These are phyloP conservation scores for Metarhizium humberi DNA, from an alignment of 2,329 filamentous ascomycete genomes.

Conservation along the genomic window DNA sequence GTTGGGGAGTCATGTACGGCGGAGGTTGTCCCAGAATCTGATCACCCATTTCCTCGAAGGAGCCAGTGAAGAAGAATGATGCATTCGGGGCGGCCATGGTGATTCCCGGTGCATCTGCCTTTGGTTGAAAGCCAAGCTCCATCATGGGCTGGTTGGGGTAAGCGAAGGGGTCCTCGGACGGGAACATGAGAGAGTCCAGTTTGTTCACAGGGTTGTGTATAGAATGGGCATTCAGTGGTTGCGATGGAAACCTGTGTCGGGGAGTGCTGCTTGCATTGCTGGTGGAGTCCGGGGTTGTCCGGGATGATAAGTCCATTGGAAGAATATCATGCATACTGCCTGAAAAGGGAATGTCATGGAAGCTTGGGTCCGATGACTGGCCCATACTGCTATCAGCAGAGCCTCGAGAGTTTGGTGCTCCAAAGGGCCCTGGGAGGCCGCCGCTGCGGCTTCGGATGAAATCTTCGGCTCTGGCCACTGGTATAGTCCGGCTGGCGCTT, in stretches of 20 bases:
- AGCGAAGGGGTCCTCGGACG: conserved; percentile 66
- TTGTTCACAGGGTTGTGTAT: conserved; percentile 49
- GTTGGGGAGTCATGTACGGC: conserved; percentile 56
- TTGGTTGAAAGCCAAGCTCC: conserved; percentile 37
- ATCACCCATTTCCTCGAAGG: conserved; percentile 60
- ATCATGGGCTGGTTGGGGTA: conserved; percentile 72
- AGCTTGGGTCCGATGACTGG: conserved; percentile 19
- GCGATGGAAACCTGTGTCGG: conserved; percentile 21
- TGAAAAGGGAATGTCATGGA: conserved; percentile 26
- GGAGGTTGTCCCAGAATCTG: conserved; percentile 64
- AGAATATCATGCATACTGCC: conserved; percentile 35
- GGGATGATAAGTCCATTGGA: conserved; percentile 34
- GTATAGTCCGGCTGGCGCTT: conserved; percentile 20
- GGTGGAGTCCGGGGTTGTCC: conserved; percentile 32
- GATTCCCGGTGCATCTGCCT: conserved; percentile 21
- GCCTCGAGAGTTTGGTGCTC: conserved; percentile 14
- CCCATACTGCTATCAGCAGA: conserved; percentile 26
- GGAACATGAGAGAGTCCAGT: conserved; percentile 72
- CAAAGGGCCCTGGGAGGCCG: conserved; percentile 14
- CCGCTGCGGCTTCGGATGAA: conserved; percentile 21
- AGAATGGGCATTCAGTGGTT: conserved; percentile 20
- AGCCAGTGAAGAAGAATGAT: conserved; percentile 41
- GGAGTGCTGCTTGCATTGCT: conserved; percentile 32
- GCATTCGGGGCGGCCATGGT: conserved; percentile 26
- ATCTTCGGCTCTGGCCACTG: conserved; percentile 24